A percentile compares a stretch with the other conserved stretches of the same genome.
Conservation (phyloP, 345 rosid species). For the Salix dunnii region DNA sequence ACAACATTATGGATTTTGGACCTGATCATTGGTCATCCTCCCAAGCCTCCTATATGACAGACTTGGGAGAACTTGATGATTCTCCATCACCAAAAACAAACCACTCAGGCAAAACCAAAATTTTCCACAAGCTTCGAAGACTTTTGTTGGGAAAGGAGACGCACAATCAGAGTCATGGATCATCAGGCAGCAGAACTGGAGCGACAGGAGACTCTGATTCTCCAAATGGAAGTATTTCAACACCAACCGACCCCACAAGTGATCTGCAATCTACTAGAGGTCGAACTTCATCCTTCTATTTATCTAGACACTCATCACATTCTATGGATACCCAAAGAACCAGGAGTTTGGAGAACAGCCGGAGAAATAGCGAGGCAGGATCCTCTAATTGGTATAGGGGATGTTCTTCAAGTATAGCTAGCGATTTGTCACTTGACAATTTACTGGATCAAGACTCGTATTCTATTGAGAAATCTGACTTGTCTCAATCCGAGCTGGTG, state of each 20-base stretch:
- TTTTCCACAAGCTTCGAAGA: slow-evolving; percentile 58
- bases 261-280: slow-evolving; percentile 19
- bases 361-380: slow-evolving; percentile 31
- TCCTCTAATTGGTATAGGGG: slow-evolving; percentile 20
- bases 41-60: slow-evolving; percentile 49
- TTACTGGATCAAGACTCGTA: slow-evolving; percentile 10
- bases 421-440: slow-evolving; percentile 6
- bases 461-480: slow-evolving; percentile 35
- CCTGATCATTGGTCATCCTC: slow-evolving; percentile 64
- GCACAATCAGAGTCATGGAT: slow-evolving; percentile 27
- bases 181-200: slow-evolving; percentile 28
- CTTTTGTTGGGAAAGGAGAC: slow-evolving; percentile 62
- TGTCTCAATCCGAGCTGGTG: slow-evolving; percentile 45
- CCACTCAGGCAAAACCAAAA: slow-evolving; percentile 42
- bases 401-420: slow-evolving; percentile 11
- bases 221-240: slow-evolving; percentile 9
- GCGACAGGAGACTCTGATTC: slow-evolving; percentile 36
- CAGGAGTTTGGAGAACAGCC: slow-evolving; percentile 24
- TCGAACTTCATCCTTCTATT: slow-evolving; percentile 27
- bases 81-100: slow-evolving; percentile 38
- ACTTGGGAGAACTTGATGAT: slow-evolving; percentile 48
- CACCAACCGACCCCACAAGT: slow-evolving; percentile 22
- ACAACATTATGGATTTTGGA: slow-evolving; percentile 36
- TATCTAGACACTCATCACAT: slow-evolving; percentile 15
- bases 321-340: slow-evolving; percentile 52